Conservation (phyloP, 805 yeast genomes). For the Pichia kluyveri region DNA sequence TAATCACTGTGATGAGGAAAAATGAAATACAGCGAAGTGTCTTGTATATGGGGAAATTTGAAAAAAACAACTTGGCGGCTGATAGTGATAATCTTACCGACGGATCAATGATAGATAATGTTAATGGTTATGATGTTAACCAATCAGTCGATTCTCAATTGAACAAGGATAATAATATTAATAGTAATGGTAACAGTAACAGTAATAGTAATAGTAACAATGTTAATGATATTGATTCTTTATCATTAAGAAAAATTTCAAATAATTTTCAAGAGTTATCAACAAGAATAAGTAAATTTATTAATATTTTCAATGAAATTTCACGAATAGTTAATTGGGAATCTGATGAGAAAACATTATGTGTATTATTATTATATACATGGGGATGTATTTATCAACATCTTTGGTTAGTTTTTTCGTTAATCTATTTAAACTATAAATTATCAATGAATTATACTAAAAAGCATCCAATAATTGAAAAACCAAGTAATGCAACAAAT, state of each 20-base stretch:
- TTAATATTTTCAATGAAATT: background rate
- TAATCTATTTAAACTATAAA: conserved; percentile 44
- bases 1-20: no score
- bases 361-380: conserved; percentile 51
- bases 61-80: no score
- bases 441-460: conserved; percentile 63
- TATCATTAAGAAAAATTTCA: background rate
- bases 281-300: background rate
- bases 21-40: no score
- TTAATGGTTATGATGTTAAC: no score
- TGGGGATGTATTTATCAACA: conserved; percentile 65
- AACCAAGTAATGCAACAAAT: conserved; percentile 32
- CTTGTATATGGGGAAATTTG: no score
- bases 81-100: no score
- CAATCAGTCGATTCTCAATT: no score
- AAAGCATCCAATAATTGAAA: conserved; percentile 50
- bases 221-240: no score
- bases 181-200: no score
- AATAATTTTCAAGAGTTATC: background rate
- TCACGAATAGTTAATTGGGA: conserved; percentile 47
- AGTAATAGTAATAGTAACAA: no score
- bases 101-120: no score
- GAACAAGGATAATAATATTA: no score
- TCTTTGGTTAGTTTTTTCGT: conserved; percentile 54
- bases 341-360: conserved; percentile 59